Evolutionary conservation across 805 yeast genomes (phyloP), one percentile per base, ranked within the genome.

Genomic region (Yamadazyma nakazawae): DNA sequence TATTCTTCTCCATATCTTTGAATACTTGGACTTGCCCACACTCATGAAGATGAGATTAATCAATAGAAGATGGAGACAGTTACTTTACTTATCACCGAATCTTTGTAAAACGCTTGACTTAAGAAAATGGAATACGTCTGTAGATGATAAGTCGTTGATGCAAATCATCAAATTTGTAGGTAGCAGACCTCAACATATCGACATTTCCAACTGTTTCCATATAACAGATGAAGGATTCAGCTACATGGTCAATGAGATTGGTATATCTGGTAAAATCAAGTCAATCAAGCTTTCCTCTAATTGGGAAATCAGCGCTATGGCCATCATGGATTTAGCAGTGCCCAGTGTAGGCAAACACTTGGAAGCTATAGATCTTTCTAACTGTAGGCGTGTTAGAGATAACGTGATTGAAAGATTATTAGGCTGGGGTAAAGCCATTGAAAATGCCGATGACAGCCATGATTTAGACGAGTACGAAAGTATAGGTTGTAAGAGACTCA

Each of bases 241-340:
- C 38, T 81, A 81, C 56, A 69, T 86, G 71, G 80, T 85, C 17
- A 84, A 81, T 55, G 87, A 84, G 54, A 74, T 84, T 45, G 90
- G 90, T 1, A 80, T 83, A 54, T 60, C 80, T 34, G 89, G 89
- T 2, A 70, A 73, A 28, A 75, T 86, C 38, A 68, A 70, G 44
- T 63, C 65, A 9, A 65, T 86, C 42, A 75, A 72, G 49, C 83
- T 85, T 89, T 73, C 71, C 50, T 80, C 86, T 13, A 83, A 79
- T 40, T 85, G 92, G 92, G 88, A 84, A 54, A 80, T 86, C 8
- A 78, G 84, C 49, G 88, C 89, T 2, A 82, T 84, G 88, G 86
- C 91, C 2, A 83, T 85, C 26, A 84, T 85, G 89, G 92, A 86
- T 60, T 63, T 85, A 36, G 77, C 88, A 1, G 81, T 78, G 1